Base-by-base conservation (phyloP, 2,329 filamentous ascomycete genomes). In the Talaromyces sp. region DNA sequence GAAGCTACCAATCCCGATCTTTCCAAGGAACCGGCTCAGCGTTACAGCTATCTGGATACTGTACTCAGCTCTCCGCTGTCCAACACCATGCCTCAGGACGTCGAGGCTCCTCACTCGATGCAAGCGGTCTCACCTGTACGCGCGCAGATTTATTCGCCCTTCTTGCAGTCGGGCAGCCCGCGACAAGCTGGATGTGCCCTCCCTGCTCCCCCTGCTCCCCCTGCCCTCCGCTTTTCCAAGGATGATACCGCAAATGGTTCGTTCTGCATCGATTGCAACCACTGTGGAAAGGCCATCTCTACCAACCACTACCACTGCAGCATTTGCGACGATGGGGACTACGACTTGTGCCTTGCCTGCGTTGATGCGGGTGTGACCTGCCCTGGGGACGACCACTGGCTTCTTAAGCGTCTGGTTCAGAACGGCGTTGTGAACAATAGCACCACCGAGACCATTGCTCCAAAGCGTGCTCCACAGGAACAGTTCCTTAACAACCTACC, bases 191-290 rank as follows among this genome's bases (percentile, higher is more conserved):
- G 50, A 5, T 58, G 54, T 56, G 57, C 61, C 17, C 57, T 62
- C 19, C 66, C n/a, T n/a, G n/a, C n/a, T n/a, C n/a, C n/a, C n/a
- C n/a, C n/a, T n/a, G n/a, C n/a, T n/a, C n/a, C n/a, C n/a, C n/a
- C n/a, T 56, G 57, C 61, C 17, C 57, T 62, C 19, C 66, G 74
- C 27, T 62, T 68, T n/a, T 70, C 72, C 60, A 68, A 71, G 27
- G 72, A 69, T 65, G 66, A 67, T 54, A 74, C 72, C 52, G 67
- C 71, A 56, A 65, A 65, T 38, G 70, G 70, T 59, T 78, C 83
- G 53, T 96, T 92, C 76, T 89, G 90, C 12, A 92, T 99, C 51
- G 96, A 90, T 80, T 99, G 94, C 84, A 97, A 99, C 79, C 84
- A 85, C 72, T 99, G 94, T 76, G 88, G 91, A 66, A 81, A 80